Percentiles rank a stretch among this genome's conserved stretches.
These are phyloP conservation scores for Globisporangium acanthophoron DNA, from an alignment of 352 stramenopile genomes.

Conservation along the genomic window DNA sequence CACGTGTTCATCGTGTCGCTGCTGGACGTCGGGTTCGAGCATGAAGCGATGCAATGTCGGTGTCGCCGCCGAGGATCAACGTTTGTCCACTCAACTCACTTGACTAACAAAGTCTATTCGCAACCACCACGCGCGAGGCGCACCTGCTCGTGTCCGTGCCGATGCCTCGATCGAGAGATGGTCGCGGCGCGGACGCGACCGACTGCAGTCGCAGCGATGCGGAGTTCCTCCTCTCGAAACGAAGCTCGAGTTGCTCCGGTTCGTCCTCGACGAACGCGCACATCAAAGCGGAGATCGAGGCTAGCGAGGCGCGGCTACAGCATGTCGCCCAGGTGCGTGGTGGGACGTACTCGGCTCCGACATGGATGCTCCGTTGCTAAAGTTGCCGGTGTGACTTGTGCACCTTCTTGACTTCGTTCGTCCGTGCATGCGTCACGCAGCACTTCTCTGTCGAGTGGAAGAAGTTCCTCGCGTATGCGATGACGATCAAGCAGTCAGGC, in stretches of 20 bases:
- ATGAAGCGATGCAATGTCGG: too few species aligned
- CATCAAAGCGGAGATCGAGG: constrained; percentile 26
- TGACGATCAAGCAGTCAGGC: constrained; percentile 32
- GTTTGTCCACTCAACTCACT: too few species aligned
- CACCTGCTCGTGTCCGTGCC: background rate
- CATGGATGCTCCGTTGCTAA: background rate
- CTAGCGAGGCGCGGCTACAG: constrained; percentile 26
- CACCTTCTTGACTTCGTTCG: background rate
- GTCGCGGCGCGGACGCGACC: background rate
- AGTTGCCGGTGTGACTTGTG: constrained; percentile 1
- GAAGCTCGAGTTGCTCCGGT: background rate
- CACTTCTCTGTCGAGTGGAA: constrained; percentile 64
- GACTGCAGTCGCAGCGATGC: background rate
- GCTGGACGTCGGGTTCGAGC: too few species aligned
- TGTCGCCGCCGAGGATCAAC: too few species aligned
- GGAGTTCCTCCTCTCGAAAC: background rate
- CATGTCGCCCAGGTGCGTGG: constrained; percentile 29
- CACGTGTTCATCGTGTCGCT: too few species aligned
- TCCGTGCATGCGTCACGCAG: constrained; percentile 8
- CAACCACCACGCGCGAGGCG: too few species aligned
- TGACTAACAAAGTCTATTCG: too few species aligned
- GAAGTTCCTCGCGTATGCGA: constrained; percentile 41
- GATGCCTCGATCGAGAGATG: background rate
- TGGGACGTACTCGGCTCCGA: background rate
- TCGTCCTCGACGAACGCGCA: constrained; percentile 6